These are phyloP conservation scores for Debaryomyces nepalensis DNA, from an alignment of 1,139 yeast species.

Conservation along the genomic window DNA sequence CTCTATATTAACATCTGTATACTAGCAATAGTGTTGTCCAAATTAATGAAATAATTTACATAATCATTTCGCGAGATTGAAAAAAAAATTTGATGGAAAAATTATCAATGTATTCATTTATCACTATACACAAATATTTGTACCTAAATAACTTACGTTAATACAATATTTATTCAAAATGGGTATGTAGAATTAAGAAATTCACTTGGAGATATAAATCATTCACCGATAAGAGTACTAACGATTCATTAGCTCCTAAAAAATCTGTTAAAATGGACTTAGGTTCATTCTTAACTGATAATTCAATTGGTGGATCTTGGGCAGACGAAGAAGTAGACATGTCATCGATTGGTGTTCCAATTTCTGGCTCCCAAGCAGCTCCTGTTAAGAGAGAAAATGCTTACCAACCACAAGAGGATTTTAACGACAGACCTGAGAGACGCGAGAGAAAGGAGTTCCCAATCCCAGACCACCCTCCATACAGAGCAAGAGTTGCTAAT, in stretches of 20 bases:
- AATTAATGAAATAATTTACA: conserved; percentile 8
- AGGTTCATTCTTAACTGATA: conserved; percentile 55
- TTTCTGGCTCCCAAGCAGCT: conserved; percentile 26
- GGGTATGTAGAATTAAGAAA: conserved; percentile 21
- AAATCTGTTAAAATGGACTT: conserved; percentile 54
- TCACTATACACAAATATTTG: conserved; percentile 3
- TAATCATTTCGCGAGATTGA: conserved; percentile 9
- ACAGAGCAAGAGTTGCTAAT: conserved; percentile 83
- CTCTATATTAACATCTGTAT: too few species aligned
- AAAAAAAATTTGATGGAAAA: conserved; percentile 14
- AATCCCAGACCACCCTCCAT: conserved; percentile 91
- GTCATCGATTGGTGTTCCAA: conserved; percentile 56
- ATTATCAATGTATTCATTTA: conserved; percentile 3
- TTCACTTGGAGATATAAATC: conserved; percentile 6
- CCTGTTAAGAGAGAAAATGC: conserved; percentile 17
- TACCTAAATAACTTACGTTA: conserved; percentile 1
- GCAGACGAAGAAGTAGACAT: conserved; percentile 65
- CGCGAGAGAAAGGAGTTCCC: conserved; percentile 71
- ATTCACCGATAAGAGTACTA: conserved; percentile 14
- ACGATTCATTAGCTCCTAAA: conserved; percentile 42
- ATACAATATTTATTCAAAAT: conserved; percentile 16
- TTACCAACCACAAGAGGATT: conserved; percentile 10
- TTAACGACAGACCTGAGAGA: conserved; percentile 22
- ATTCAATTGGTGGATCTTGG: conserved; percentile 56
- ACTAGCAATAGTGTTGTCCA: too few species aligned